phyloP scores from a whole-genome alignment of 495 filamentous ascomycete genomes.

The Penicillium manginii region DNA sequence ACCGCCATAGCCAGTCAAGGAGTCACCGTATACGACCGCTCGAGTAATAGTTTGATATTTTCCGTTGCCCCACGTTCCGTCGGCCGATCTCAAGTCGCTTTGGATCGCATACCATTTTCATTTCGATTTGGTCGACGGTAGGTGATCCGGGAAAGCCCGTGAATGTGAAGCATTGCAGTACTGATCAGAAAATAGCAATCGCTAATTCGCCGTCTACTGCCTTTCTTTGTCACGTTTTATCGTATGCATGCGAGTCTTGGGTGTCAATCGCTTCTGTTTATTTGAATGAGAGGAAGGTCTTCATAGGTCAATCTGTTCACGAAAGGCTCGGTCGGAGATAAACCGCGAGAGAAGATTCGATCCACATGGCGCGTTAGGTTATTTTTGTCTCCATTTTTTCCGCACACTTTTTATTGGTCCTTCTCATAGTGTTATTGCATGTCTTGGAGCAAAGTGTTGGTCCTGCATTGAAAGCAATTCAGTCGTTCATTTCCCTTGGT shows the following conservation, averaged over 20 bases:
- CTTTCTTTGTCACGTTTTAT: background rate
- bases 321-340: background rate
- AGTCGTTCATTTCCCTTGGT: background rate
- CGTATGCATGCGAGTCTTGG: background rate
- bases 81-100: background rate
- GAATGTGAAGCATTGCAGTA: background rate
- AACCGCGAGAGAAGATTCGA: background rate
- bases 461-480: background rate
- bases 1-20: background rate
- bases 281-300: too few species aligned
- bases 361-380: background rate
- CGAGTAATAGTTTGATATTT: slow-evolving; percentile 5
- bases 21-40: slow-evolving; percentile 2
- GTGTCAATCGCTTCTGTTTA: background rate
- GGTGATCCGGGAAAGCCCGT: background rate
- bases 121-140: slow-evolving; percentile 6
- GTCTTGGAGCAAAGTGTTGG: background rate
- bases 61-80: background rate
- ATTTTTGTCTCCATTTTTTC: background rate
- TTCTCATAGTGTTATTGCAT: too few species aligned
- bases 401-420: background rate
- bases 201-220: background rate
- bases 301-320: too few species aligned
- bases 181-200: background rate
- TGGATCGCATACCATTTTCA: slow-evolving; percentile 4